Base-by-base conservation (phyloP, 805 yeast species). In the Wickerhamiella azymoides region DNA sequence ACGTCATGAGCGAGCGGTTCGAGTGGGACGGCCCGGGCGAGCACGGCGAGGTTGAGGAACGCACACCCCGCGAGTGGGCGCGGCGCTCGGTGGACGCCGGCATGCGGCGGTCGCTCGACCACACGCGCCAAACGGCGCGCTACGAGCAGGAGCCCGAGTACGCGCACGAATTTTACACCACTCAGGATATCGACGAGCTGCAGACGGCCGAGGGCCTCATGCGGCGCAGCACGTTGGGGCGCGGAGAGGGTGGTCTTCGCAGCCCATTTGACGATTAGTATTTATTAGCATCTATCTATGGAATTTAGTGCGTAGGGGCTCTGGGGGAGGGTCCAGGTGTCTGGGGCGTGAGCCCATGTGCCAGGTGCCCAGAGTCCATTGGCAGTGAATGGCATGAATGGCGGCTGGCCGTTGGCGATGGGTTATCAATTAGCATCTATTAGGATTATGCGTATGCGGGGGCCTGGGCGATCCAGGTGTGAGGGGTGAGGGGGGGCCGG, bases 181-280 rank as follows among this genome's bases (percentile, higher is more conserved):
- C 55, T 5, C 49, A 45, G 18, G 59, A 63, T 10, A 41, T 52
- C 13, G 56, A 54, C 6, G 65, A 61, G 13, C 26, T 62, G 19
- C 58, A 63, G 16, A 60, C 63, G 4, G 66, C 66, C 3, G 61
- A 55, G 28, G 60, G 59, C 7, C 51, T 62, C 7, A 56, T 62
- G 59, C 37, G 44, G 9, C 44, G 32, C 33, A 21, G 19, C 19
- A 26, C 43, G 21, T 36, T 36, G 10, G 38, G 32, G 5, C 28
- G 30, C 10, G 19, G 28, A 9, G 21, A 32, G 10, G 33, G 30
- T 6, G 45, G 51, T 16, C 49, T 46, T 21, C 4, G 24, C 4
- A 24, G 25, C 33, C 44, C 44, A 11, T 41, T 41, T 33, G 44
- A 25, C 14, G 30, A 41, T 40, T 18, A 30, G 8, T 19, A 30